Percentiles rank a stretch among this genome's conserved stretches.
Conservation (phyloP, 805 yeast genomes). For the Candida suzukii region DNA sequence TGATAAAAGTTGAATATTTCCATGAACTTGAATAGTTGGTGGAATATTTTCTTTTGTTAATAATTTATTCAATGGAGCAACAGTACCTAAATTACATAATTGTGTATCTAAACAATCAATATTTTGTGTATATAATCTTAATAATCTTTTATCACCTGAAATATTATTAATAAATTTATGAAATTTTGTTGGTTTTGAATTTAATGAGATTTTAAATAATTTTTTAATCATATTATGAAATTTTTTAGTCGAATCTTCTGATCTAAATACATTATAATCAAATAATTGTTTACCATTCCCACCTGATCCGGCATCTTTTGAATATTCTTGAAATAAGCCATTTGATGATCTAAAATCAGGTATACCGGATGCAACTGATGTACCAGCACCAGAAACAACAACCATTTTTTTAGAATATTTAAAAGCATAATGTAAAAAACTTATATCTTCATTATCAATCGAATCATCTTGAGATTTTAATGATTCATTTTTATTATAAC, state of each 20-base stretch:
- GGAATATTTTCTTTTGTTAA: constrained; percentile 31
- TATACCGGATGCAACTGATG: constrained; percentile 85
- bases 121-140: constrained; percentile 80
- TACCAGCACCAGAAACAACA: constrained; percentile 83
- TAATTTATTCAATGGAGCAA: constrained; percentile 37
- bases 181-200: constrained; percentile 66
- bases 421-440: constrained; percentile 45
- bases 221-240: constrained; percentile 73
- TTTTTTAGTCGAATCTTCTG: constrained; percentile 47
- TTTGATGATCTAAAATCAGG: constrained; percentile 70
- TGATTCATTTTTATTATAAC: constrained; percentile 16
- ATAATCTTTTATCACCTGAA: constrained; percentile 55
- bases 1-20: constrained; percentile 63
- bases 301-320: constrained; percentile 32
- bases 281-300: constrained; percentile 55
- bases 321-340: constrained; percentile 61
- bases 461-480: constrained; percentile 25
- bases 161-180: constrained; percentile 57
- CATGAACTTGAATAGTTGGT: constrained; percentile 75
- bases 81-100: constrained; percentile 41
- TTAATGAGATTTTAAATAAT: constrained; percentile 45
- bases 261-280: constrained; percentile 71
- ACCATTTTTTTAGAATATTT: constrained; percentile 51
- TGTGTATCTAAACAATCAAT: constrained; percentile 74
- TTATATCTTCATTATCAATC: constrained; percentile 32